Conservation (phyloP, 345 rosid genomes). For the Lepidium africanum region DNA sequence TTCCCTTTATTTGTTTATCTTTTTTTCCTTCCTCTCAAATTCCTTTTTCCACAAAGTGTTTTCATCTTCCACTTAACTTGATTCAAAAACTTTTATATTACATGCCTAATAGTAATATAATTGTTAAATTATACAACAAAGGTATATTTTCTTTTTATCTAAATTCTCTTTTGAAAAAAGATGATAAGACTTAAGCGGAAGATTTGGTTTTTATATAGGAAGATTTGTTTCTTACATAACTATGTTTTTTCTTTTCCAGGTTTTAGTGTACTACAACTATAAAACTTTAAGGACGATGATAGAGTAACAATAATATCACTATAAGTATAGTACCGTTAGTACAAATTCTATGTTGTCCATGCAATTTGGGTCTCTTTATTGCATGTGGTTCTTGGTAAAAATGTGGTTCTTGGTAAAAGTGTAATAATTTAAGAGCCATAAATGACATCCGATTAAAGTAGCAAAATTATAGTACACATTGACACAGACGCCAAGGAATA, state of each 20-base stretch:
- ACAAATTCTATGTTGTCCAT: not conserved
- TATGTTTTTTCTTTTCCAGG: not conserved
- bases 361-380: not conserved
- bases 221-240: constrained; percentile 8
- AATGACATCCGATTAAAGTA: not conserved
- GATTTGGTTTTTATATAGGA: constrained; percentile 11
- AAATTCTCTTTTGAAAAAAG: constrained; percentile 16
- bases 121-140: not conserved
- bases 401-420: not conserved
- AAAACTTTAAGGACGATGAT: not conserved
- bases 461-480: not conserved
- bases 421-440: constrained; percentile 1
- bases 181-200: constrained; percentile 21
- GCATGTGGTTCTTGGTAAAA: not conserved
- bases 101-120: constrained; percentile 9
- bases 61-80: constrained; percentile 20
- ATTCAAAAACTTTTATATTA: not conserved
- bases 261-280: not conserved
- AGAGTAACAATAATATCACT: not conserved
- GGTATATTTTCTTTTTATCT: not conserved
- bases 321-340: not conserved
- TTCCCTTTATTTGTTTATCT: not conserved
- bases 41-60: constrained; percentile 17
- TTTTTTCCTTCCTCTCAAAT: not conserved
- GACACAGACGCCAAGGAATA: not conserved